Evolutionary conservation across 2,329 filamentous ascomycete genomes (phyloP).

Genomic region (Aspergillus bombycis): DNA sequence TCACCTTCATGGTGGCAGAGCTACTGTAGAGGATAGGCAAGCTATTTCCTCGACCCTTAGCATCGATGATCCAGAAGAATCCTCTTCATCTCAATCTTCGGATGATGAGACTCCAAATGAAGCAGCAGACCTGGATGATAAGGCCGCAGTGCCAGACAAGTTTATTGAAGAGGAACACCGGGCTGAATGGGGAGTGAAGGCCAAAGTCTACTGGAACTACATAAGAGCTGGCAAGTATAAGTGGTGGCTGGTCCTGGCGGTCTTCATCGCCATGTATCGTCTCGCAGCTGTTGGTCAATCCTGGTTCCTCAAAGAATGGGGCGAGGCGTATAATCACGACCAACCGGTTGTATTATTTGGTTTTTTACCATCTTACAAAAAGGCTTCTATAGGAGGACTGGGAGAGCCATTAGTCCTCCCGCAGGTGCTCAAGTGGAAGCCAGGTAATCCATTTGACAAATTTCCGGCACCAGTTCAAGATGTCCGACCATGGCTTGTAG

Average conservation of each 20-base stretch:
- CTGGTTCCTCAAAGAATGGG: constrained; percentile 88
- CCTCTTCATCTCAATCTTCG: constrained; percentile 14
- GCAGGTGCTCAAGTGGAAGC: constrained; percentile 19
- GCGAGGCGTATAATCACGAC: constrained; percentile 65
- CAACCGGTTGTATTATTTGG: constrained; percentile 27
- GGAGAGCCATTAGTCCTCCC: constrained; percentile 10
- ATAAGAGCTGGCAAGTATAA: constrained; percentile 76
- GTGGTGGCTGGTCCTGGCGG: constrained; percentile 71
- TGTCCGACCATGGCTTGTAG: constrained; percentile 73
- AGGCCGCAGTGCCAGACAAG: constrained; percentile 66
- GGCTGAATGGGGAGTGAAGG: constrained; percentile 73
- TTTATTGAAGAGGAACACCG: constrained; percentile 80
- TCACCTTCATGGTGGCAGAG: constrained; percentile 66
- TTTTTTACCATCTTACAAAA: constrained; percentile 18
- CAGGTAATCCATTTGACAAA: constrained; percentile 39
- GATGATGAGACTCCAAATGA: constrained; percentile 30
- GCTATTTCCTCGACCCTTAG: constrained; percentile 49
- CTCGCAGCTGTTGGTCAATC: constrained; percentile 67
- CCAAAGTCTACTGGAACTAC: constrained; percentile 80
- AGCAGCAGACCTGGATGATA: constrained; percentile 45
- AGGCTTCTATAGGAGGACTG: constrained; percentile 5
- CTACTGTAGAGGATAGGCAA: constrained; percentile 53
- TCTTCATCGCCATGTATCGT: constrained; percentile 66
- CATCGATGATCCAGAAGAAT: constrained; percentile 35
- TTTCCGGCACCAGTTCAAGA: constrained; percentile 70